Evolutionary conservation across 1,139 yeast species (phyloP).

Genomic region (Pichia sp.): DNA sequence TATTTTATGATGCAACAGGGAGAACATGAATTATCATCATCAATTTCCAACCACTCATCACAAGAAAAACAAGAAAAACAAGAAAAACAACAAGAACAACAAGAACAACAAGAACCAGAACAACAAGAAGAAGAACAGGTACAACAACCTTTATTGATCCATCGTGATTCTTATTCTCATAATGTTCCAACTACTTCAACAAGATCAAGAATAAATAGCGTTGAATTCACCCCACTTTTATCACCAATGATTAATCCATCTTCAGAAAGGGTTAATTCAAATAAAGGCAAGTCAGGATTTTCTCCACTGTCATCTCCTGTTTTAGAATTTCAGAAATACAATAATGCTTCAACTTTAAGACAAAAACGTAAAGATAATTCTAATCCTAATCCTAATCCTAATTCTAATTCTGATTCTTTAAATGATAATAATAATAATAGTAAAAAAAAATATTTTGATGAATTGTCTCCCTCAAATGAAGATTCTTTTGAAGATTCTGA

Average conservation of each 20-base stretch:
- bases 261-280: slow-evolving; percentile 13
- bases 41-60: too few species aligned
- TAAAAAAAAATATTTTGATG: background rate
- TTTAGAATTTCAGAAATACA: slow-evolving; percentile 39
- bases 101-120: too few species aligned
- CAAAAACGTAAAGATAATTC: slow-evolving; percentile 23
- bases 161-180: too few species aligned
- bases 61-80: too few species aligned
- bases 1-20: too few species aligned
- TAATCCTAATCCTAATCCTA: background rate
- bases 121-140: too few species aligned
- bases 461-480: background rate
- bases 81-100: too few species aligned
- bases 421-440: background rate
- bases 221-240: slow-evolving; percentile 64
- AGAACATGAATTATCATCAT: too few species aligned
- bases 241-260: slow-evolving; percentile 78
- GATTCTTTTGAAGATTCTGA: background rate
- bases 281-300: slow-evolving; percentile 27
- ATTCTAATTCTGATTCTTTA: background rate
- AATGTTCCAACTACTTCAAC: background rate
- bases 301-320: slow-evolving; percentile 64
- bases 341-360: slow-evolving; percentile 14
- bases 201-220: slow-evolving; percentile 16
- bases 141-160: too few species aligned